Evolutionary conservation across 441 rosid species (phyloP).

Genomic region (Pelargonium fulgidum): DNA sequence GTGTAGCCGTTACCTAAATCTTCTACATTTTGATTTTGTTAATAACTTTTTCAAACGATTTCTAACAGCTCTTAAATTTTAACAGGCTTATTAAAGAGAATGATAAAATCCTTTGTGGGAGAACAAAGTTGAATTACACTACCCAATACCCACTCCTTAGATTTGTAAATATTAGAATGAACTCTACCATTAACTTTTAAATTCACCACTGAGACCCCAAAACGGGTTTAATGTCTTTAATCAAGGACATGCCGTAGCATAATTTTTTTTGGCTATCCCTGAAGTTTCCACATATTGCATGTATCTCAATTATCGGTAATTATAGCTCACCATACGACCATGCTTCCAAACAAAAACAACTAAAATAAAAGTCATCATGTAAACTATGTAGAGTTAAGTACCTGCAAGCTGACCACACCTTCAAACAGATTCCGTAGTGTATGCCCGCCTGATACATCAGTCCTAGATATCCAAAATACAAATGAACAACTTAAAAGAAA

Average conservation of each 20-base stretch:
- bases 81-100: background rate
- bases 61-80: background rate
- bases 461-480: slow-evolving; percentile 34
- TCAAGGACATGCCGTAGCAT: too few relatives aligned
- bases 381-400: background rate
- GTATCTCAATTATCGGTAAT: background rate
- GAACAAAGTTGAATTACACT: too few relatives aligned
- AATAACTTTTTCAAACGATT: background rate
- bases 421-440: slow-evolving; percentile 53
- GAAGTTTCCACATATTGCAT: background rate
- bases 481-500: background rate
- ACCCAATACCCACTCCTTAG: too few relatives aligned
- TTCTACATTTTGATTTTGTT: too few relatives aligned
- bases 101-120: background rate
- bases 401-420: slow-evolving; percentile 38
- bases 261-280: background rate
- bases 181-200: background rate
- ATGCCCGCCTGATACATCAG: slow-evolving; percentile 71
- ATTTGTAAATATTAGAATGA: background rate
- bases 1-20: too few relatives aligned
- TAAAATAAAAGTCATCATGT: background rate
- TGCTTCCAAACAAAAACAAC: background rate
- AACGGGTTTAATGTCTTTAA: background rate
- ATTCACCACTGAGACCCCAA: background rate
- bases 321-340: background rate